Evolutionary conservation across 116 monocot genomes (phyloP).

Genomic region (Cymodocea nodosa): DNA sequence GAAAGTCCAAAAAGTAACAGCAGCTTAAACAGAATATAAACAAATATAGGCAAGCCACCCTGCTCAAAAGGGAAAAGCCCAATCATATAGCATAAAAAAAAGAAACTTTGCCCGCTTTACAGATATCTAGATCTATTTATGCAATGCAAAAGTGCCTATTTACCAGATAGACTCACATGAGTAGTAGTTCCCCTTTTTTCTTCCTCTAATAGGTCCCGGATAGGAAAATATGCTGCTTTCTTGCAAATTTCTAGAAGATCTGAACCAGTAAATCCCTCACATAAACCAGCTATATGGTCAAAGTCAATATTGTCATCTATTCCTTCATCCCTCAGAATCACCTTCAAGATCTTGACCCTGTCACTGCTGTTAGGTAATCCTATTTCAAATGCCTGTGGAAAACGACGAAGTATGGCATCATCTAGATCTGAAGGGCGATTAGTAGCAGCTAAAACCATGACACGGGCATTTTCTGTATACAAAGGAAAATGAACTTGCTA

Average conservation of each 20-base stretch:
- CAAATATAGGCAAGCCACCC: too few species aligned
- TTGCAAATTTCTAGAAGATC: constrained; percentile 89
- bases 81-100: too few species aligned
- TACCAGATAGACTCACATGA: constrained; percentile 25
- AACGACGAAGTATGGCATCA: constrained; percentile 90
- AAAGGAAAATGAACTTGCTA: neutral
- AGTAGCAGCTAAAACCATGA: constrained; percentile 61
- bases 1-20: too few species aligned
- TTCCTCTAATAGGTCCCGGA: constrained; percentile 63
- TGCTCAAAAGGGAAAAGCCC: too few species aligned
- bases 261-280: constrained; percentile 85
- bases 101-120: too few species aligned
- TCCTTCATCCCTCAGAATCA: constrained; percentile 78
- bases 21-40: too few species aligned
- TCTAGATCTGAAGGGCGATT: constrained; percentile 71
- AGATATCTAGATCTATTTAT: too few species aligned
- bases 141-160: too few species aligned
- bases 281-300: constrained; percentile 49
- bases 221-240: constrained; percentile 77
- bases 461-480: constrained; percentile 37
- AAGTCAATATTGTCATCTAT: constrained; percentile 60
- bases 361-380: constrained; percentile 65
- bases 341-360: constrained; percentile 75
- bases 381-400: constrained; percentile 92
- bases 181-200: constrained; percentile 49